Base-by-base conservation (phyloP, 805 yeast species). In the Candida nanaspora region DNA sequence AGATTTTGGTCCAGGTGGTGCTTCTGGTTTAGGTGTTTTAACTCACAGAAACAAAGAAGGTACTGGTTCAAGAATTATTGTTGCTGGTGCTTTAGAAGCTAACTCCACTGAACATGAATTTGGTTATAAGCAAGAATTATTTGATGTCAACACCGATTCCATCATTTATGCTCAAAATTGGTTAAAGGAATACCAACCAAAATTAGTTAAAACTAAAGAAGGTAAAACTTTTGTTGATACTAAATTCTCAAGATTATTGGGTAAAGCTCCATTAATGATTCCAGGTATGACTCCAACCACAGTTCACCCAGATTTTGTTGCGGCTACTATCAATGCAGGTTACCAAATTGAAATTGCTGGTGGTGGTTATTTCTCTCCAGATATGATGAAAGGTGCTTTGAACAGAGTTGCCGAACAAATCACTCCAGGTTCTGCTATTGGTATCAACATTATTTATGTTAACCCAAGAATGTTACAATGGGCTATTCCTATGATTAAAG, bases 201-300 rank as follows among this genome's bases (percentile, higher is more conserved):
- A 76, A 56, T 79, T 93, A 57, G 80, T 77, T 48, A 84, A 84
- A 66, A 86, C 86, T 47, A 68, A 68, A 43, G 69, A 72, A 40
- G 89, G 87, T 52, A 81, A 86, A 62, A 70, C 82, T 37, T 87
- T 68, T 57, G 96, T 93, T 44, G 94, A 89, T 64, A 93, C 99
- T 53, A 89, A 88, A 68, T 88, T 91, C 68, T 86, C 96, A 39
- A 76, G 89, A 62, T 74, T 93, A 53, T 68, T 93, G 48, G 95
- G 97, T 47, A 85, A 88, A 66, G 89, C 98, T 47, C 99, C 98
- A 45, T 69, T 93, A 52, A 82, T 94, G 82, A 93, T 93, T 52
- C 96, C 99, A 30, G 99, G 98, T 70, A 93, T 93, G 99, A 93
- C 98, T 32, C 99, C 99, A 61, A 79, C 95, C 34, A 93, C 98